Conservation (phyloP, 192 early-diverging fungal species). For the Entomortierella chlamydospora region DNA sequence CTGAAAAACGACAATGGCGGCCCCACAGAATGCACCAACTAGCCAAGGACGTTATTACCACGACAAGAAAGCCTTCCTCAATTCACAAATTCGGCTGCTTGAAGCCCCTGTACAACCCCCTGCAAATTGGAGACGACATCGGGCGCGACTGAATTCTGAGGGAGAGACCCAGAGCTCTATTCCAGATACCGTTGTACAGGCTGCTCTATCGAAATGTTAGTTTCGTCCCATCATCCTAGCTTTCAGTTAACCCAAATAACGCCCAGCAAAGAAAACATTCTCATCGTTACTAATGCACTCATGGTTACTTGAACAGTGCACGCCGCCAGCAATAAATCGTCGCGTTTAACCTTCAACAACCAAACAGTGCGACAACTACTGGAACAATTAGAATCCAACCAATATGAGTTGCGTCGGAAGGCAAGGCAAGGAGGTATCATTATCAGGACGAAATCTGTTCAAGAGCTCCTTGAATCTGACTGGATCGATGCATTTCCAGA, state of each 20-base stretch:
- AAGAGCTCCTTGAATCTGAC: constrained; percentile 32
- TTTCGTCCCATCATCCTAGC: not conserved
- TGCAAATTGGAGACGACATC: constrained; percentile 21
- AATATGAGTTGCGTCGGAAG: constrained; percentile 37
- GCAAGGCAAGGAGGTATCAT: constrained; percentile 40
- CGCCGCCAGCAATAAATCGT: constrained; percentile 17
- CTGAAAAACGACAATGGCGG: constrained; percentile 3
- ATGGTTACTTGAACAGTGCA: constrained; percentile 15
- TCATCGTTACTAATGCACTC: not conserved
- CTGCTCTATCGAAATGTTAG: constrained; percentile 29
- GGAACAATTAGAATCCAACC: constrained; percentile 40
- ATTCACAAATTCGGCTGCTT: constrained; percentile 30
- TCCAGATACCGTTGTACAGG: constrained; percentile 21
- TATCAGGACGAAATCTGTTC: constrained; percentile 33
- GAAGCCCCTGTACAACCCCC: constrained; percentile 24
- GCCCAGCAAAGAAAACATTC: too few species aligned
- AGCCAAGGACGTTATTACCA: constrained; percentile 48
- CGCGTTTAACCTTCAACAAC: constrained; percentile 31
- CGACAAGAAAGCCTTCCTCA: constrained; percentile 48
- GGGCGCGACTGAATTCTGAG: constrained; percentile 14
- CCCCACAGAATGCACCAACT: not conserved
- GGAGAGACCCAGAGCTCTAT: constrained; percentile 7
- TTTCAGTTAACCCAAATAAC: too few species aligned
- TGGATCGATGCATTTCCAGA: constrained; percentile 50
- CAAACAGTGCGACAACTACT: constrained; percentile 40